Conservation (phyloP, 2,329 filamentous ascomycete genomes). For the Aspergillus fijiensis region DNA sequence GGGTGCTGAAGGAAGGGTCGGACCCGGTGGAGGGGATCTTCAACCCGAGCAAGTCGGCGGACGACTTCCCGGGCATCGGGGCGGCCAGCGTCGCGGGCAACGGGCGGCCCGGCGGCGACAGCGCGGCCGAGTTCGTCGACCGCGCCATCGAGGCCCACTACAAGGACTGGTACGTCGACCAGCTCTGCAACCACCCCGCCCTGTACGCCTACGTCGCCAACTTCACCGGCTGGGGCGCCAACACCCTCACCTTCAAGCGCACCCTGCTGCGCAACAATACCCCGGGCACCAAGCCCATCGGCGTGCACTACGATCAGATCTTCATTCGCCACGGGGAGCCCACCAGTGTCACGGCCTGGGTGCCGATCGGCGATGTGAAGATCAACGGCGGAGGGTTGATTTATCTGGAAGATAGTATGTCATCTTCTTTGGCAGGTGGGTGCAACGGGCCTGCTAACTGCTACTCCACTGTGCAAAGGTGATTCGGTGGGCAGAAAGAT, state of each 20-base stretch:
- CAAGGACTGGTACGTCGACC: conserved; percentile 54
- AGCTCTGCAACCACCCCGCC: conserved; percentile 55
- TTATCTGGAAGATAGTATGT: conserved; percentile 53
- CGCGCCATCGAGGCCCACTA: conserved; percentile 56
- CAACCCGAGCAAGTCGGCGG: conserved; percentile 42
- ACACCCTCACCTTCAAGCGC: conserved; percentile 48
- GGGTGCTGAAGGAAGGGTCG: conserved; percentile 56
- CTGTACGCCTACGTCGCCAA: conserved; percentile 52
- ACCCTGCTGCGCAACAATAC: conserved; percentile 59
- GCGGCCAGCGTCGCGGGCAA: conserved; percentile 50
- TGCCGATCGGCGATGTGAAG: conserved; percentile 56
- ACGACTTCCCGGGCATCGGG: conserved; percentile 55
- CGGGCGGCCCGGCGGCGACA: conserved; percentile 46
- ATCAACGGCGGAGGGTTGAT: conserved; percentile 59
- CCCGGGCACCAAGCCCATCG: conserved; percentile 57
- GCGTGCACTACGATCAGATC: conserved; percentile 62
- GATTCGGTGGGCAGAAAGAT: conserved; percentile 51
- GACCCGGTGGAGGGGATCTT: conserved; percentile 56
- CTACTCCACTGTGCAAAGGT: conserved; percentile 21
- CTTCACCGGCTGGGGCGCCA: conserved; percentile 56
- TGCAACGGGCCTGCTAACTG: neutral
- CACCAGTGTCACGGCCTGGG: conserved; percentile 58
- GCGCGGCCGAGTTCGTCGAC: conserved; percentile 49
- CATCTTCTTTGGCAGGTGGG: neutral
- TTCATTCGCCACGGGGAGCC: conserved; percentile 57